Evolutionary conservation across 2,329 filamentous ascomycete species (phyloP).

Genomic region (Aspergillus calidoustus): DNA sequence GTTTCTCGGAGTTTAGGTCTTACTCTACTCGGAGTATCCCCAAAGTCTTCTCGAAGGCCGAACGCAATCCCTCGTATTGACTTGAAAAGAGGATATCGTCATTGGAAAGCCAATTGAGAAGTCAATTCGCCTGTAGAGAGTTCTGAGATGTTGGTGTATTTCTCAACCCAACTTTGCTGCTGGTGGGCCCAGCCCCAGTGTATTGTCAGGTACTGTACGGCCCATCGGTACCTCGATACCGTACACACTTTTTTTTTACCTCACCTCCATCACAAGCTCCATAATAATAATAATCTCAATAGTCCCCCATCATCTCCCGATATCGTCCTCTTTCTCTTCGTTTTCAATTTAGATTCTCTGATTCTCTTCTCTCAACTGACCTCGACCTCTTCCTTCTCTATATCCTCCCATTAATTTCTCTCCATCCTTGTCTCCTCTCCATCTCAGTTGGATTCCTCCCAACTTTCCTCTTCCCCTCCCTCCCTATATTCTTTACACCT

Average conservation of each 20-base stretch:
- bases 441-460: conserved; percentile 24
- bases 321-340: conserved; percentile 24
- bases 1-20: conserved; percentile 5
- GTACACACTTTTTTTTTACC: conserved; percentile 14
- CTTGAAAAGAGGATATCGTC: not conserved
- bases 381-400: conserved; percentile 19
- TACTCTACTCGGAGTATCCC: not conserved
- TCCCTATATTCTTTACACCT: conserved; percentile 23
- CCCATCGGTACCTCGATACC: conserved; percentile 15
- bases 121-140: not conserved
- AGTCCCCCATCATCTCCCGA: conserved; percentile 24
- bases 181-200: conserved; percentile 10
- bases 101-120: not conserved
- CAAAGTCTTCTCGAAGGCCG: not conserved
- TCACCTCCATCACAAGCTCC: conserved; percentile 11
- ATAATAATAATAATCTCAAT: conserved; percentile 17
- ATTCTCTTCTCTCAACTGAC: conserved; percentile 20
- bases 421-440: conserved; percentile 22
- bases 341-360: conserved; percentile 17
- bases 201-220: conserved; percentile 18
- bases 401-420: conserved; percentile 22
- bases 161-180: conserved; percentile 14
- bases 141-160: conserved; percentile 13
- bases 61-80: not conserved
- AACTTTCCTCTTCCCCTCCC: conserved; percentile 28